phyloP scores from a whole-genome alignment of 2,329 filamentous ascomycete genomes.

The Apiospora arundinis region DNA sequence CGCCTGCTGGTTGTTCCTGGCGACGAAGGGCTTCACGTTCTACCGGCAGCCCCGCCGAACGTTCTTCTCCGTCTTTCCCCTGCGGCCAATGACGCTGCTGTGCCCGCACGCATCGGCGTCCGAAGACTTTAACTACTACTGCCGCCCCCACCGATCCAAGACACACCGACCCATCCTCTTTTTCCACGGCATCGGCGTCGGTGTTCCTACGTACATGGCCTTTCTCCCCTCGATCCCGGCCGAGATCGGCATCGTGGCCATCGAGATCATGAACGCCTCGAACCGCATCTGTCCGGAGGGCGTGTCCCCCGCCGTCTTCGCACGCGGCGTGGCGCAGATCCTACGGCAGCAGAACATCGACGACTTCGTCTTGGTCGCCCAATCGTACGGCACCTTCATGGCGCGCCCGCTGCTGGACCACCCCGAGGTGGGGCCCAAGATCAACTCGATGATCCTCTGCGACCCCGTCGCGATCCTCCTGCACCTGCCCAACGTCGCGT shows the following conservation, averaged over 20 bases:
- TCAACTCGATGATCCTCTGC: constrained; percentile 25
- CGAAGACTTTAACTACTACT: constrained; percentile 24
- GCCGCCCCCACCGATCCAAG: constrained; percentile 24
- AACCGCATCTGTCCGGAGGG: constrained; percentile 25
- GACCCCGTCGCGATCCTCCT: constrained; percentile 26
- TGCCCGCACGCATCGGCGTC: constrained; percentile 20
- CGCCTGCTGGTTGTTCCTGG: constrained; percentile 14
- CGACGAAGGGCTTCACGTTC: constrained; percentile 29
- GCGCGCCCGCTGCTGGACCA: constrained; percentile 26
- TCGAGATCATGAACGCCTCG: constrained; percentile 26
- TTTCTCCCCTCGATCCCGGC: constrained; percentile 27
- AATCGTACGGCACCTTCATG: constrained; percentile 28
- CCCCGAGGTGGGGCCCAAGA: constrained; percentile 20
- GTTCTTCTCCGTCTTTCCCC: constrained; percentile 31
- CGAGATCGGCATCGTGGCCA: constrained; percentile 25
- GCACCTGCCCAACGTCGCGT: constrained; percentile 27
- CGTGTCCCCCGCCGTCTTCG: constrained; percentile 28
- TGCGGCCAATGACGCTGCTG: constrained; percentile 27
- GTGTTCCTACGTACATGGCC: constrained; percentile 22
- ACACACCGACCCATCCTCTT: constrained; percentile 26
- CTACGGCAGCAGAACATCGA: constrained; percentile 25
- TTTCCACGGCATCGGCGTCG: constrained; percentile 26
- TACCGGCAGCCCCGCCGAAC: constrained; percentile 29
- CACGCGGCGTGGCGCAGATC: constrained; percentile 28
- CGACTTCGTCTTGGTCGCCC: constrained; percentile 25